phyloP scores from a whole-genome alignment of 129 eudicot genomes.

The Pseudognaphalium luteoalbum region DNA sequence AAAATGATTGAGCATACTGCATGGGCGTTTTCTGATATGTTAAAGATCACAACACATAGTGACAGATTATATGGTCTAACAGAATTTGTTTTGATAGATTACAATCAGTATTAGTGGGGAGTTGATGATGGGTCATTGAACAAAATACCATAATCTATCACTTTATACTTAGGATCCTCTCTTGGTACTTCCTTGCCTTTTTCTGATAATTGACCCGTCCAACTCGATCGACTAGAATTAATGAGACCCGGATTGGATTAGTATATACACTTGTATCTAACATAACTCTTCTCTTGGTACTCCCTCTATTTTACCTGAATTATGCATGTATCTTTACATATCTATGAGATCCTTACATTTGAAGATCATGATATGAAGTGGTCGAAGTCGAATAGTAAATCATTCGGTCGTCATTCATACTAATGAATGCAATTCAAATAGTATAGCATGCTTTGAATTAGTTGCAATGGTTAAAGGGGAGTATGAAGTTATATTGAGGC shows the following conservation, averaged over 20 bases:
- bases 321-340: too few species aligned
- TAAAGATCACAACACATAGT: not conserved
- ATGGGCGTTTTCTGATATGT: constrained; percentile 1
- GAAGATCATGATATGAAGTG: too few species aligned
- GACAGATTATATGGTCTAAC: not conserved
- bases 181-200: constrained; percentile 6
- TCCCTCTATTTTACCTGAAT: too few species aligned
- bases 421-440: too few species aligned
- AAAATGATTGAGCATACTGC: constrained; percentile 22
- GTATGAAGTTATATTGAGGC: too few species aligned
- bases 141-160: not conserved
- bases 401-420: too few species aligned
- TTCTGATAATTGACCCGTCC: not conserved
- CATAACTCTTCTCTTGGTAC: not conserved
- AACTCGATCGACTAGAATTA: not conserved
- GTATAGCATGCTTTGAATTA: too few species aligned
- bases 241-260: not conserved
- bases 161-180: not conserved
- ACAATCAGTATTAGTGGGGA: constrained; percentile 9
- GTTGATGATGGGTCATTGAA: not conserved
- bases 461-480: too few species aligned
- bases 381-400: too few species aligned
- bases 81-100: constrained; percentile 16
- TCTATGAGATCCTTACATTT: too few species aligned
- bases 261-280: not conserved